Evolutionary conservation across 2,329 filamentous ascomycete species (phyloP).

Genomic region (Fusarium sacchari): DNA sequence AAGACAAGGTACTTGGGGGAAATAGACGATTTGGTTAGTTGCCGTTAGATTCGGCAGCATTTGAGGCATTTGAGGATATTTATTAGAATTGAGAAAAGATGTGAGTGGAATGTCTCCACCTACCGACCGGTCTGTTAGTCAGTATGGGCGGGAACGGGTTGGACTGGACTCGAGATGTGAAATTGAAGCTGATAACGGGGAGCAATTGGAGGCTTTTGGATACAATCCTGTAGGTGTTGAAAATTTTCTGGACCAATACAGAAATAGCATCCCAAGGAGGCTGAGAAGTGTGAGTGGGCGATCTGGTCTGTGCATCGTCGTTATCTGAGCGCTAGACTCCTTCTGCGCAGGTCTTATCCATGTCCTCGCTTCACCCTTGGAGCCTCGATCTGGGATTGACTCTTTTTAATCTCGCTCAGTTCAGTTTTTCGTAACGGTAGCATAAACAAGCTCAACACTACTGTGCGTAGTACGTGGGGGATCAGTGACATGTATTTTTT

Average conservation of each 20-base stretch:
- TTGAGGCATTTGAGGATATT: constrained; percentile 18
- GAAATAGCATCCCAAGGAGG: constrained; percentile 9
- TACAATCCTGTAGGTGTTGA: constrained; percentile 15
- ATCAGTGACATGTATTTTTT: neutral
- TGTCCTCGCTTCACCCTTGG: constrained; percentile 3
- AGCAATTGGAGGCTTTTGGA: neutral
- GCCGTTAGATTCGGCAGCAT: constrained; percentile 13
- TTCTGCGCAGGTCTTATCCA: constrained; percentile 16
- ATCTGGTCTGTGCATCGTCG: constrained; percentile 32
- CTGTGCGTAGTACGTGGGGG: constrained; percentile 6
- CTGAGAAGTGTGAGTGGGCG: constrained; percentile 30
- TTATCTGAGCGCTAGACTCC: constrained; percentile 26
- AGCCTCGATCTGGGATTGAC: neutral
- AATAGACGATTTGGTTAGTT: neutral
- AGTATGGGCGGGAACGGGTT: neutral
- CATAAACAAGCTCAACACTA: constrained; percentile 16
- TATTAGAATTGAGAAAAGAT: neutral
- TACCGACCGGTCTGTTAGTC: neutral
- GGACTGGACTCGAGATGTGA: neutral
- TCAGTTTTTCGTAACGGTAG: constrained; percentile 2
- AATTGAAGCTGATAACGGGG: constrained; percentile 5
- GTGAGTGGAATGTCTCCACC: constrained; percentile 23
- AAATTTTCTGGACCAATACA: constrained; percentile 26
- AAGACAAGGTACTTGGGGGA: neutral
- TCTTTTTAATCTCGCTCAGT: neutral